Evolutionary conservation across 139 green algal species (phyloP).

Genomic region (Chlorella sp.): DNA sequence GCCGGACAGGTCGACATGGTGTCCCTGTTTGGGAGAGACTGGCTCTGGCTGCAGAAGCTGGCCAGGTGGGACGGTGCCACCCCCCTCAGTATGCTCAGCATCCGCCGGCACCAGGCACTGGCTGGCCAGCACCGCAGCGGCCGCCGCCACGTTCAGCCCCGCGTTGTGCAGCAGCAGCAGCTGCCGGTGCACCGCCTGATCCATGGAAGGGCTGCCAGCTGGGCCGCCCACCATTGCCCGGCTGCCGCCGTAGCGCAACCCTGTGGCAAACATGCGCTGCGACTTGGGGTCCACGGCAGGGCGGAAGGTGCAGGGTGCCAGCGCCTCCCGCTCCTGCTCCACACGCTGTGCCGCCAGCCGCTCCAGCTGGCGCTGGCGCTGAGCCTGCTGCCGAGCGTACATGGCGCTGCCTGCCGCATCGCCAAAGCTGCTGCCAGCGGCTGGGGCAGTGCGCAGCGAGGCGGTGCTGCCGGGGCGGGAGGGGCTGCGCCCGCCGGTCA

Average conservation of each 20-base stretch:
- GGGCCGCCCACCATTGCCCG: background rate
- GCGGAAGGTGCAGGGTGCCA: slow-evolving; percentile 1
- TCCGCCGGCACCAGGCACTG: background rate
- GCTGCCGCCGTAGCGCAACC: slow-evolving; percentile 1
- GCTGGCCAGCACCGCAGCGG: background rate
- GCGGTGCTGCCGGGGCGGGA: background rate
- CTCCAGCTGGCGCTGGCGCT: background rate
- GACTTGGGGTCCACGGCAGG: background rate
- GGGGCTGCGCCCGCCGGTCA: background rate
- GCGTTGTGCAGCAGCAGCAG: background rate
- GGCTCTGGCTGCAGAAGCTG: background rate
- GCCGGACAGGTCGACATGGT: background rate
- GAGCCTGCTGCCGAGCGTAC: background rate
- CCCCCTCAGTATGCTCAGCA: background rate
- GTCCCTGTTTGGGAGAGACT: background rate
- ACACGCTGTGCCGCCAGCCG: background rate
- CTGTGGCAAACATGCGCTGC: background rate
- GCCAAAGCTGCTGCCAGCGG: background rate
- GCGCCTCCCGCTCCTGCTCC: background rate
- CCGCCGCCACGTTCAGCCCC: background rate
- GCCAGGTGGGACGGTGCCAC: background rate
- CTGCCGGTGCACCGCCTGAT: background rate
- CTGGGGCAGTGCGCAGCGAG: background rate
- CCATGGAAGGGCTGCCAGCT: background rate
- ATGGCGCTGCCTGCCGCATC: background rate